Evolutionary conservation across 2,329 filamentous ascomycete species (phyloP).

Genomic region (Pestalotiopsis sp.): DNA sequence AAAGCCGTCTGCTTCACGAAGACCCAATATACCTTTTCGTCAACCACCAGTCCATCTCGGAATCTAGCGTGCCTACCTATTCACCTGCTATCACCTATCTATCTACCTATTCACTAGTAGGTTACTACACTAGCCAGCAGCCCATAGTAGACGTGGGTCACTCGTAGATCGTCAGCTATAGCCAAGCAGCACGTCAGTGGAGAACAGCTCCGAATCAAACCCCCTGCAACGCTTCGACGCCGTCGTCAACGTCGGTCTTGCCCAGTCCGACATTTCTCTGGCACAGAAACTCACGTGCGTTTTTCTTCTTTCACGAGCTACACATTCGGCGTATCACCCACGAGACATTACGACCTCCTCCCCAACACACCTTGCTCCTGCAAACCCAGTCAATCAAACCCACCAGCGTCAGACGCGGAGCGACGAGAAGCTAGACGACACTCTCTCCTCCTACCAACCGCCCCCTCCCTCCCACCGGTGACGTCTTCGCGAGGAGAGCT

Average conservation of each 20-base stretch:
- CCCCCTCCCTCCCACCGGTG: neutral
- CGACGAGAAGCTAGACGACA: neutral
- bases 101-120: no score
- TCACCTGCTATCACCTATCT: no score
- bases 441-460: constrained; percentile 1
- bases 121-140: neutral
- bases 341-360: neutral
- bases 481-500: neutral
- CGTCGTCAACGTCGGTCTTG: neutral
- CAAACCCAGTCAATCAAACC: neutral
- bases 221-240: neutral
- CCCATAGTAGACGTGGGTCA: neutral
- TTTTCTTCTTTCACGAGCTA: neutral
- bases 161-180: neutral
- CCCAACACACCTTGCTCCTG: neutral
- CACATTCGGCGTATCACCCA: neutral
- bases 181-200: constrained; percentile 1
- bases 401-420: neutral
- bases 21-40: no score
- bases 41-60: no score
- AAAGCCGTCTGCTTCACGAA: no score
- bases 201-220: neutral
- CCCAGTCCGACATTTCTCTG: neutral
- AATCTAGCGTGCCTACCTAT: no score
- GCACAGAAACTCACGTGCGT: neutral